These are phyloP conservation scores for Fusarium caatingaense DNA, from an alignment of 2,329 filamentous ascomycete species.

Conservation along the genomic window DNA sequence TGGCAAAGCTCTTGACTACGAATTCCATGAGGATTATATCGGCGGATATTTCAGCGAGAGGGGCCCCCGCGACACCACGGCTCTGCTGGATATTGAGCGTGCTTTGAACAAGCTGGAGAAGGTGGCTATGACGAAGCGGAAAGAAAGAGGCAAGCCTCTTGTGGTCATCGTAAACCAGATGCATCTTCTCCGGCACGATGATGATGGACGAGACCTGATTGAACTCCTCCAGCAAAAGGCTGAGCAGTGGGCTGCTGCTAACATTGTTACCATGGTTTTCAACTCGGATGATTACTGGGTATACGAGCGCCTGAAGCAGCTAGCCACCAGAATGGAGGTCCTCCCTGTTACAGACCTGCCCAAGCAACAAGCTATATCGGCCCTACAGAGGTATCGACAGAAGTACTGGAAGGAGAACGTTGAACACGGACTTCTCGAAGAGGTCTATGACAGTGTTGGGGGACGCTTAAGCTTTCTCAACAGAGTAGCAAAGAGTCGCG, in stretches of 20 bases:
- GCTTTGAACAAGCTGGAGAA: constrained; percentile 99
- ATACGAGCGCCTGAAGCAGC: constrained; percentile 91
- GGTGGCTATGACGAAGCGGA: constrained; percentile 80
- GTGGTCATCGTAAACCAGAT: constrained; percentile 96
- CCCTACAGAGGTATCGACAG: constrained; percentile 81
- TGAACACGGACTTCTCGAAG: constrained; percentile 68
- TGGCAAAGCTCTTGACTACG: constrained; percentile 93
- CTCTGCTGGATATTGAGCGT: constrained; percentile 92
- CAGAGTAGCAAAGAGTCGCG: constrained; percentile 83
- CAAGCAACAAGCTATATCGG: constrained; percentile 79
- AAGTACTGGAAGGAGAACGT: constrained; percentile 78
- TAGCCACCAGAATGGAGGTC: constrained; percentile 95
- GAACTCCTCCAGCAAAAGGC: constrained; percentile 95
- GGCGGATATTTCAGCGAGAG: constrained; percentile 95
- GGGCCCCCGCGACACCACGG: constrained; percentile 90
- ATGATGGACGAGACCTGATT: constrained; percentile 91
- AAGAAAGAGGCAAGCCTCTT: constrained; percentile 73
- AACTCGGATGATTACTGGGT: constrained; percentile 99
- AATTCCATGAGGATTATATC: constrained; percentile 98
- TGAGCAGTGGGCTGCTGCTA: constrained; percentile 94
- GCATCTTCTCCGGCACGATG: constrained; percentile 90
- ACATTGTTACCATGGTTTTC: constrained; percentile 90
- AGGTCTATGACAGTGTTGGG: constrained; percentile 88
- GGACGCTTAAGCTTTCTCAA: constrained; percentile 90
- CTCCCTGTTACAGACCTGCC: constrained; percentile 86